A percentile compares a stretch with the other conserved stretches of the same genome.
These are phyloP conservation scores for Lanzia echinophila DNA, from an alignment of 2,329 filamentous ascomycete species.

Conservation along the genomic window DNA sequence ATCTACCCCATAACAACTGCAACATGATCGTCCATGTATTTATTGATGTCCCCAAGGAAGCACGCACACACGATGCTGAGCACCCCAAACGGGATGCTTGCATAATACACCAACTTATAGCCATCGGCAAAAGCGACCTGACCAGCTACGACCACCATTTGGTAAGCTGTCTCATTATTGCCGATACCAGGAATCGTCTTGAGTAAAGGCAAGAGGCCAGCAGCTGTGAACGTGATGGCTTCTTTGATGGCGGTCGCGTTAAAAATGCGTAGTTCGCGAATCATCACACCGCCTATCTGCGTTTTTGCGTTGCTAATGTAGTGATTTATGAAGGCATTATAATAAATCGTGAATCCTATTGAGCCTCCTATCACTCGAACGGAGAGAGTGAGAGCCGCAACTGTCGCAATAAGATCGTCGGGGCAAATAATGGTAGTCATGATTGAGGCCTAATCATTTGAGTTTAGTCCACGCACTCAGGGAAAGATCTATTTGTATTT, in stretches of 20 bases:
- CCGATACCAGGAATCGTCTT: conserved; percentile 33
- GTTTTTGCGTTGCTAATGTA: conserved; percentile 24
- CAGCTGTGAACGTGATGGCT: conserved; percentile 32
- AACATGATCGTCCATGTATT: conserved; percentile 34
- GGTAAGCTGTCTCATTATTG: conserved; percentile 41
- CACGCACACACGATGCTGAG: conserved; percentile 48
- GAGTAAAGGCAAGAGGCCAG: conserved; percentile 34
- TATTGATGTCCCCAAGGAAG: conserved; percentile 51
- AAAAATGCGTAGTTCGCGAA: conserved; percentile 37
- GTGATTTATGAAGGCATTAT: conserved; percentile 44
- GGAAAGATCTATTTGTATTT: no score
- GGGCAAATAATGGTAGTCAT: conserved; percentile 65
- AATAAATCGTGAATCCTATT: conserved; percentile 54
- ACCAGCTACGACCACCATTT: conserved; percentile 45
- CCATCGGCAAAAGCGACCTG: conserved; percentile 28
- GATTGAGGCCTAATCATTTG: conserved; percentile 50
- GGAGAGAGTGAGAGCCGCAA: conserved; percentile 61
- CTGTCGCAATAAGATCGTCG: conserved; percentile 62
- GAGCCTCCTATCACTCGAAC: conserved; percentile 62
- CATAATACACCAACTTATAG: conserved; percentile 19
- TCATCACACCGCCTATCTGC: conserved; percentile 20
- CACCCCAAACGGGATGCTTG: conserved; percentile 53
- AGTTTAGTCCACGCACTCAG: no score
- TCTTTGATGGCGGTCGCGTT: conserved; percentile 39
- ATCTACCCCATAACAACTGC: conserved; percentile 5